A percentile compares a stretch with the other conserved stretches of the same genome.
Conservation (phyloP, 768 basidiomycete species). For the Tylopilus felleus region DNA sequence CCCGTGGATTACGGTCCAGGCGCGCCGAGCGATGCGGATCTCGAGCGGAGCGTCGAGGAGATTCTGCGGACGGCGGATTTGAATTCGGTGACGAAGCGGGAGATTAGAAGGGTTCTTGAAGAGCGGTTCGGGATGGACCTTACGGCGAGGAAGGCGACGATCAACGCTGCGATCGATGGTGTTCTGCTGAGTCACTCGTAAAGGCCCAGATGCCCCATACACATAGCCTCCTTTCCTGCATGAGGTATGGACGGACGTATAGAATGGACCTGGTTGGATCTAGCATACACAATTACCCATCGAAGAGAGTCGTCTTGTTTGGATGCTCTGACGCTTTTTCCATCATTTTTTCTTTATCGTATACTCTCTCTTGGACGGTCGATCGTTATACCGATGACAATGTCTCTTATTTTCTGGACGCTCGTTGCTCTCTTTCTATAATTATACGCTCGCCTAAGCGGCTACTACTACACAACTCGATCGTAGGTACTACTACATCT, state of each 20-base stretch:
- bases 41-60: slow-evolving; percentile 72
- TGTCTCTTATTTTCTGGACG: slow-evolving; percentile 10
- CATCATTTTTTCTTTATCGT: not conserved
- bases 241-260: slow-evolving; percentile 7
- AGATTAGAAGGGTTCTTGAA: slow-evolving; percentile 81
- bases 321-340: slow-evolving; percentile 16
- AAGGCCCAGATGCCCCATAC: not conserved
- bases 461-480: not conserved
- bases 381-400: not conserved
- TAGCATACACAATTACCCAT: slow-evolving; percentile 15
- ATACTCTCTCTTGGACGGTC: slow-evolving; percentile 4
- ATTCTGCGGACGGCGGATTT: slow-evolving; percentile 79
- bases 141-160: slow-evolving; percentile 61
- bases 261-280: slow-evolving; percentile 23
- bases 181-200: slow-evolving; percentile 51
- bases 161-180: slow-evolving; percentile 78
- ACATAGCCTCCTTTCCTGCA: not conserved
- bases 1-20: slow-evolving; percentile 40
- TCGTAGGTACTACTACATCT: not conserved
- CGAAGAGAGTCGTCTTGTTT: not conserved
- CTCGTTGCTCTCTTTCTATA: slow-evolving; percentile 7
- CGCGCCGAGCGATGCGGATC: slow-evolving; percentile 61
- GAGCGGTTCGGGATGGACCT: slow-evolving; percentile 78
- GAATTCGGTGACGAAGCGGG: slow-evolving; percentile 89
- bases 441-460: not conserved